Base-by-base conservation (phyloP, 768 basidiomycete species). In the Rhizopogon roseolus region DNA sequence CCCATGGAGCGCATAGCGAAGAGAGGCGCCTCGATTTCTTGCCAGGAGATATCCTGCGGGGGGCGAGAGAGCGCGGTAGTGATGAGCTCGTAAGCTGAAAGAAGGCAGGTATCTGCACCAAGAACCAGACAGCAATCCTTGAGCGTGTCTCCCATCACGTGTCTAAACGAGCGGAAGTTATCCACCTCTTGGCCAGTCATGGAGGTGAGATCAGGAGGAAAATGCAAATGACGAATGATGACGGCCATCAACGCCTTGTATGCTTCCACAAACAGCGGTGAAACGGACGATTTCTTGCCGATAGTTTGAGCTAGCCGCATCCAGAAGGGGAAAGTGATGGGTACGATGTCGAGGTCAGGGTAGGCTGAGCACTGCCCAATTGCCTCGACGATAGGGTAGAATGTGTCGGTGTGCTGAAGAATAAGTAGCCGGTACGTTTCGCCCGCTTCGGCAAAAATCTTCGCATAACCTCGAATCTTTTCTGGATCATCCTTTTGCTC, bases 1-100 rank as follows among this genome's bases (percentile, higher is more conserved):
- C 97, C 97, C 92, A 99, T 98, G 11, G 96, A 94, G 42, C 97
- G 81, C 86, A 99, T 87, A 16, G 95, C 93, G 71, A 99, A 99
- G 39, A 99, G 71, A 1, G 97, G 97, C 0, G 97, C 97, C 66
- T 99, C 97, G 46, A 99, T 85, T 66, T 93, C 93, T 67, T 98
- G 97, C 97, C 97, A 99, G 14, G 88, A 81, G 16, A 82, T 73
- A 3, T 74, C 72, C 45, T 77, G 76, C 11, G 80, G 66, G 25
- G 76, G 76, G 40, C 81, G 82, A 22, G 84, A 76, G 49, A 98
- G 77, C 2, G 90, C 91, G 6, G 72, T 66, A 29, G 83, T 84
- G 57, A 98, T 88, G 65, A 90, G 78, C 55, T 90, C 85, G 71
- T 91, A 91, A 2, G 94, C 81, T 3, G 87, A 79, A 50, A 86